phyloP scores from a whole-genome alignment of 345 rosid genomes.

The Physaria fendleri region DNA sequence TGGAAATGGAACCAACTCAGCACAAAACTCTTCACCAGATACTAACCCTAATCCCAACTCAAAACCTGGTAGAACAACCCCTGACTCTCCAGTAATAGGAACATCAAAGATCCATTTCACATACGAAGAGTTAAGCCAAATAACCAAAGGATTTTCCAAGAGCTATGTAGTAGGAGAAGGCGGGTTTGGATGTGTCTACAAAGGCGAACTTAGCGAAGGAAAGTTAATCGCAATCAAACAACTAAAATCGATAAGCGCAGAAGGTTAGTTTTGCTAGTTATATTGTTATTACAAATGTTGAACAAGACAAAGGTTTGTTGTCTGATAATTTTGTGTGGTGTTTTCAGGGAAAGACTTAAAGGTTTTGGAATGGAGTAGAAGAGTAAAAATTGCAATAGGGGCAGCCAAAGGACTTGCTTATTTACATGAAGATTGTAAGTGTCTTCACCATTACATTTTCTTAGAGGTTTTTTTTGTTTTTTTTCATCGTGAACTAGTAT shows the following conservation, averaged over 20 bases:
- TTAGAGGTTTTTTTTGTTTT: no score
- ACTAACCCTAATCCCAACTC: slow-evolving; percentile 34
- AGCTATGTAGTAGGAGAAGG: slow-evolving; percentile 28
- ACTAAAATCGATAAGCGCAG: slow-evolving; percentile 34
- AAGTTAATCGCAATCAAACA: slow-evolving; percentile 62
- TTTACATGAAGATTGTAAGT: slow-evolving; percentile 73
- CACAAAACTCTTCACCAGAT: slow-evolving; percentile 30
- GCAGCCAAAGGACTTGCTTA: slow-evolving; percentile 80
- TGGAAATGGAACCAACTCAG: slow-evolving; percentile 24
- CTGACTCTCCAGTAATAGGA: slow-evolving; percentile 35
- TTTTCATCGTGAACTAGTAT: no score
- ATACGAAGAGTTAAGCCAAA: slow-evolving; percentile 53
- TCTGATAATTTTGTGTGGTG: neutral
- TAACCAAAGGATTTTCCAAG: slow-evolving; percentile 30
- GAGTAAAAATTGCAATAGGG: slow-evolving; percentile 64
- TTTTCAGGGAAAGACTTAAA: slow-evolving; percentile 40
- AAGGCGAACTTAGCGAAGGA: slow-evolving; percentile 35
- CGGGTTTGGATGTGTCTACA: slow-evolving; percentile 33
- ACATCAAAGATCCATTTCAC: slow-evolving; percentile 38
- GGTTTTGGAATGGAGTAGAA: slow-evolving; percentile 42
- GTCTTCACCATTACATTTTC: neutral
- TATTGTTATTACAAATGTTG: neutral
- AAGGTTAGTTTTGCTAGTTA: slow-evolving; percentile 13
- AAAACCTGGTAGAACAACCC: slow-evolving; percentile 25
- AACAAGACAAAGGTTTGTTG: neutral